Conservation (phyloP, 257 asterid genomes). For the Salvia splendens region DNA sequence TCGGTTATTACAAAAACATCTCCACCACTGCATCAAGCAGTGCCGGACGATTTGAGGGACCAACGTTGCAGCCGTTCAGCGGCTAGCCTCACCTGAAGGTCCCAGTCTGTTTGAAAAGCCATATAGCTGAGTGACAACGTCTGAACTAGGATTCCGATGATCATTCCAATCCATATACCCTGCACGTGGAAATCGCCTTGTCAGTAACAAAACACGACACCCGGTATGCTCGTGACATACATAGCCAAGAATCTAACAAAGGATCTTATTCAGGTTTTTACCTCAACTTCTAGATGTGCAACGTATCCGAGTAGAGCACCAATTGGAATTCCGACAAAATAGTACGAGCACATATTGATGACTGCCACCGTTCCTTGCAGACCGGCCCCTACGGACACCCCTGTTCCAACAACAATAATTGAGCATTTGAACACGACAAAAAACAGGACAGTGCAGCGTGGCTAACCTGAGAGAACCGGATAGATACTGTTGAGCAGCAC, state of each 20-base stretch:
- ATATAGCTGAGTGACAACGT: slow-evolving; percentile 49
- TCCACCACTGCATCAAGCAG: no score
- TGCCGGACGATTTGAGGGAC: no score
- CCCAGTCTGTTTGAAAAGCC: slow-evolving; percentile 64
- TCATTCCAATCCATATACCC: slow-evolving; percentile 73
- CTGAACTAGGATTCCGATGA: slow-evolving; percentile 49
- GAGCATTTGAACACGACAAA: no score
- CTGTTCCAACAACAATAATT: background rate
- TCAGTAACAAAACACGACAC: no score
- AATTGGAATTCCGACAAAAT: slow-evolving; percentile 47
- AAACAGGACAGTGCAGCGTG: no score
- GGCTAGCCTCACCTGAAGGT: background rate
- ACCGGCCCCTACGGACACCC: slow-evolving; percentile 34
- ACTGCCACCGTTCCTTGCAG: slow-evolving; percentile 41
- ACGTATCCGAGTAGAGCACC: slow-evolving; percentile 53
- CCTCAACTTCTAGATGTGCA: slow-evolving; percentile 28
- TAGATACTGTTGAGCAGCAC: slow-evolving; percentile 35
- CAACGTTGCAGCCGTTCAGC: slow-evolving; percentile 24
- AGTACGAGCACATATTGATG: slow-evolving; percentile 48
- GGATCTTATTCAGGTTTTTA: background rate
- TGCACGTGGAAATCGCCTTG: background rate
- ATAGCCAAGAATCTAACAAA: no score
- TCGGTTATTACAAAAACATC: no score
- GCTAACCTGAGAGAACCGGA: slow-evolving; percentile 37
- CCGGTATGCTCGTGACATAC: no score